phyloP scores from a whole-genome alignment of 2,329 filamentous ascomycete species.

The Penicillium psychrosexuale region DNA sequence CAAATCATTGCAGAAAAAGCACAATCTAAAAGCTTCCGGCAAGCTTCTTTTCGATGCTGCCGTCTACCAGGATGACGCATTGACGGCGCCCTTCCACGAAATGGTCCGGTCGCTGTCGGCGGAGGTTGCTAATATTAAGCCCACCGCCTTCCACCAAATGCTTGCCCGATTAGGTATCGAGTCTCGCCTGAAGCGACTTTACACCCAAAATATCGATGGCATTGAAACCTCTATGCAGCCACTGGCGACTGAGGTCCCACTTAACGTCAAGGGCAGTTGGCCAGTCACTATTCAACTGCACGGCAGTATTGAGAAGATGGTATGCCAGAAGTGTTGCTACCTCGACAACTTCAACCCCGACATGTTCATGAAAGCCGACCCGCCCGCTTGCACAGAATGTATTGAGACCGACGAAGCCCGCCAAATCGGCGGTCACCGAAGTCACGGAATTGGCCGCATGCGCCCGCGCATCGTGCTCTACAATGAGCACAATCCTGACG shows the following conservation, averaged over 20 bases:
- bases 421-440: constrained; percentile 77
- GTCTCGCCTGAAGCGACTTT: constrained; percentile 81
- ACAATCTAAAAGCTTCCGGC: constrained; percentile 88
- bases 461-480: constrained; percentile 94
- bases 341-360: constrained; percentile 72
- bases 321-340: constrained; percentile 86
- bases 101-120: constrained; percentile 90
- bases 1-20: constrained; percentile 75
- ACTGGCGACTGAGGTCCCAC: constrained; percentile 73
- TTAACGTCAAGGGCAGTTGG: constrained; percentile 85
- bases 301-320: constrained; percentile 91
- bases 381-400: constrained; percentile 76
- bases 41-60: constrained; percentile 97
- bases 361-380: constrained; percentile 78
- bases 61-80: constrained; percentile 87
- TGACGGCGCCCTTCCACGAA: constrained; percentile 87
- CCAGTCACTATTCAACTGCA: constrained; percentile 90
- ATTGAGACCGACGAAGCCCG: constrained; percentile 71
- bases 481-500: constrained; percentile 95
- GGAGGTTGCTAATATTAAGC: constrained; percentile 71
- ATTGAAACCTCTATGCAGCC: constrained; percentile 83
- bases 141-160: constrained; percentile 89
- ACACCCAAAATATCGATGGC: constrained; percentile 95
- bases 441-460: constrained; percentile 86
- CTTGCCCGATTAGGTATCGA: constrained; percentile 85